Percentiles rank a stretch among this genome's conserved stretches.
Evolutionary conservation across 2,329 filamentous ascomycete species (phyloP).

Genomic region (Alternaria ethzedia): DNA sequence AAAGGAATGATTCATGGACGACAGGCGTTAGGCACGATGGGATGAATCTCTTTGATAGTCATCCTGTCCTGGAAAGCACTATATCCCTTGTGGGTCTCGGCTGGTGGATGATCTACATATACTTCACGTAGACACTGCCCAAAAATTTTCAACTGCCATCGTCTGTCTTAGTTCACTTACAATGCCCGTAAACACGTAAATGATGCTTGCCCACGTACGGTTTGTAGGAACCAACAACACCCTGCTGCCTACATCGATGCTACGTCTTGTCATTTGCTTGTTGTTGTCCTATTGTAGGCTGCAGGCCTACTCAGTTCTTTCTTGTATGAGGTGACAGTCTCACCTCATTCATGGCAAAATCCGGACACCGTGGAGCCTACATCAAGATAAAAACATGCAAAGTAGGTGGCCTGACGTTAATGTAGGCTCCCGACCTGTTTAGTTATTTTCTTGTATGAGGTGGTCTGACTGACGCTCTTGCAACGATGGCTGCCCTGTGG

Average conservation of each 20-base stretch:
- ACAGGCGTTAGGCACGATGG: conserved; percentile 47
- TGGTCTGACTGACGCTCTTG: not conserved
- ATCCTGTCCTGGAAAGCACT: conserved; percentile 37
- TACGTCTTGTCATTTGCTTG: not conserved
- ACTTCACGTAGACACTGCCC: conserved; percentile 37
- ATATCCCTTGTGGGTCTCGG: conserved; percentile 39
- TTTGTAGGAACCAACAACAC: not conserved
- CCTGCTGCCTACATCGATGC: not conserved
- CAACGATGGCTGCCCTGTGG: not conserved
- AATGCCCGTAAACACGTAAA: not conserved
- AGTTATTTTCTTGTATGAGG: not conserved
- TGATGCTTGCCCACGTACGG: not conserved
- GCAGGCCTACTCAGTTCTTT: not conserved
- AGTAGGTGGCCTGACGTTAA: not conserved
- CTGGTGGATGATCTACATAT: conserved; percentile 36
- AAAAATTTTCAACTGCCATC: conserved; percentile 45
- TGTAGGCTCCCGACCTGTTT: not conserved
- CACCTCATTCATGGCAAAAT: not conserved
- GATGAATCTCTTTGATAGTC: conserved; percentile 39
- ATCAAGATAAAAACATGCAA: not conserved
- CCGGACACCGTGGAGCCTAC: not conserved
- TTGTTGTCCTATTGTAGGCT: not conserved
- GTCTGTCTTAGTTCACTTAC: conserved; percentile 15
- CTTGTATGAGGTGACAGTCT: not conserved
- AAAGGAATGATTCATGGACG: conserved; percentile 43